A percentile compares a stretch with the other conserved stretches of the same genome.
Conservation (phyloP, 495 filamentous ascomycete genomes). For the Chlorociboria aeruginascens region DNA sequence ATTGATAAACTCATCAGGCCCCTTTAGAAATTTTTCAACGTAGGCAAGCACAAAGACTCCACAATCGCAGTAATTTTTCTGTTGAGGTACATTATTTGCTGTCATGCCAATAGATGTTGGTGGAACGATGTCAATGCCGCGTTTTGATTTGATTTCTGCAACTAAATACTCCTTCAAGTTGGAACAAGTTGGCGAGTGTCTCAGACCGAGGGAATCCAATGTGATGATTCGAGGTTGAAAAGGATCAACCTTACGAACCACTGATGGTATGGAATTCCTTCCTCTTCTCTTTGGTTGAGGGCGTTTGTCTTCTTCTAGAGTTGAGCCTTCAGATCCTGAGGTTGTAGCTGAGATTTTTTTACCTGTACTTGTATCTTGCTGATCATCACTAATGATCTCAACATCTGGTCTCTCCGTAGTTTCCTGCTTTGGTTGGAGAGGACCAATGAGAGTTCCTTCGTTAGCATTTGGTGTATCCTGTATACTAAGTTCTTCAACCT, state of each 20-base stretch:
- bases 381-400: too few relatives aligned
- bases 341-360: too few relatives aligned
- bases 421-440: too few relatives aligned
- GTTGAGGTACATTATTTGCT: slow-evolving; percentile 58
- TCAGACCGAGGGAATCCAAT: slow-evolving; percentile 65
- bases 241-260: slow-evolving; percentile 22
- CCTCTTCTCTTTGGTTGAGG: slow-evolving; percentile 7
- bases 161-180: slow-evolving; percentile 67
- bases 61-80: slow-evolving; percentile 81
- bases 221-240: slow-evolving; percentile 63
- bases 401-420: too few relatives aligned
- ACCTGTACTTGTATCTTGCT: too few relatives aligned
- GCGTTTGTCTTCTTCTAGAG: too few relatives aligned
- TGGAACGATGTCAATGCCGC: slow-evolving; percentile 40
- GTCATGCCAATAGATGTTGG: slow-evolving; percentile 49
- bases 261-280: slow-evolving; percentile 8
- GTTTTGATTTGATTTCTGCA: slow-evolving; percentile 60
- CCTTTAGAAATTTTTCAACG: slow-evolving; percentile 60
- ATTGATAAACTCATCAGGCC: slow-evolving; percentile 53
- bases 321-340: too few relatives aligned
- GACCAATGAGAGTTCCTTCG: slow-evolving; percentile 1
- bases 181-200: slow-evolving; percentile 47
- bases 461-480: slow-evolving; percentile 8
- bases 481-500: slow-evolving; percentile 1
- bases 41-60: slow-evolving; percentile 80